These are phyloP conservation scores for Neonectria neomacrospora DNA, from an alignment of 2,329 filamentous ascomycete genomes.

Conservation along the genomic window DNA sequence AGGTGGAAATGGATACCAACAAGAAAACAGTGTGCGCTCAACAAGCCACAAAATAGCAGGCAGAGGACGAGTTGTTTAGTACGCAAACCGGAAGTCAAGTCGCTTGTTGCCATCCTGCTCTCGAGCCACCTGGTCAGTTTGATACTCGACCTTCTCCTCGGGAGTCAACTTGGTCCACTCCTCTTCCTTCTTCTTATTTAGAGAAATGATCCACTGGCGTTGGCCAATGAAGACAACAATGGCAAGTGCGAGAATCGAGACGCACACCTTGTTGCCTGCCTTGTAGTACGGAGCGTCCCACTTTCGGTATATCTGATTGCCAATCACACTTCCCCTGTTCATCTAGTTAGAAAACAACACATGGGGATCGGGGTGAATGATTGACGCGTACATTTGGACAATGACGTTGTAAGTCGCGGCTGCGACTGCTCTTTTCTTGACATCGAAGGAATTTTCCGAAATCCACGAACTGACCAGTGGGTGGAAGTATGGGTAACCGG, in stretches of 20 bases:
- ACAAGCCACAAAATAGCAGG: not conserved
- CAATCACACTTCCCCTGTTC: conserved; percentile 52
- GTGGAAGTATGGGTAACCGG: conserved; percentile 68
- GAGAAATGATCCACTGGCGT: conserved; percentile 54
- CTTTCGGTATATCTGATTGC: conserved; percentile 60
- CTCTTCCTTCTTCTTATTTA: conserved; percentile 62
- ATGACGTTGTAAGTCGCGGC: conserved; percentile 61
- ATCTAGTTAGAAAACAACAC: conserved; percentile 9
- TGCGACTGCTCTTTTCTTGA: conserved; percentile 60
- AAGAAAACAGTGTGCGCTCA: not conserved
- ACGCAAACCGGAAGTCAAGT: conserved; percentile 63
- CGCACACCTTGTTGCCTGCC: conserved; percentile 66
- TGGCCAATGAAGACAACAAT: conserved; percentile 62
- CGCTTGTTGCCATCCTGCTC: conserved; percentile 62
- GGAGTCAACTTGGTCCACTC: conserved; percentile 58
- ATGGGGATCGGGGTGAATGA: fast-evolving
- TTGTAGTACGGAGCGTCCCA: conserved; percentile 67
- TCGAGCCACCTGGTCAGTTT: conserved; percentile 55
- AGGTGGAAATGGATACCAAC: not conserved
- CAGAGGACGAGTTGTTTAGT: conserved; percentile 41
- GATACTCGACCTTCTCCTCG: conserved; percentile 58
- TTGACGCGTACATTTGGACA: conserved; percentile 52
- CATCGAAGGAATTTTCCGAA: conserved; percentile 60
- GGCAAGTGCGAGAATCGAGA: conserved; percentile 62
- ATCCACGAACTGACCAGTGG: conserved; percentile 64